These are phyloP conservation scores for Herpetomonas samuelpessoai DNA, from an alignment of 208 protist species.

Conservation along the genomic window DNA sequence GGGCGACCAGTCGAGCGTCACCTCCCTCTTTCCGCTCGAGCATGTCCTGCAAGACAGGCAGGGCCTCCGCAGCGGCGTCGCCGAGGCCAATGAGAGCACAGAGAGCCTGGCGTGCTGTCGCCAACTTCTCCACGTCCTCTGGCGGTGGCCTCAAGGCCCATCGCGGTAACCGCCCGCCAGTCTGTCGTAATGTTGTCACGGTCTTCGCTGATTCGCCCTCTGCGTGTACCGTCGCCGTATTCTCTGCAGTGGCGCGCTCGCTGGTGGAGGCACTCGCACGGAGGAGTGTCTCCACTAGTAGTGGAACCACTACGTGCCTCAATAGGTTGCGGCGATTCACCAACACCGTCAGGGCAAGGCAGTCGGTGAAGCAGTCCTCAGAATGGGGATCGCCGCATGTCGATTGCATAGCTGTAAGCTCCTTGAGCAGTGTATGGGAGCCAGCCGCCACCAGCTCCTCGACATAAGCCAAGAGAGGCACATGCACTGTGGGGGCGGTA, in stretches of 20 bases:
- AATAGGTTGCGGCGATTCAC: constrained; percentile 39
- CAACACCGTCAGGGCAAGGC: constrained; percentile 53
- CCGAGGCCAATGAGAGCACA: constrained; percentile 65
- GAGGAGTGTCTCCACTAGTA: constrained; percentile 23
- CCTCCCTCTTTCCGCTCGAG: constrained; percentile 24
- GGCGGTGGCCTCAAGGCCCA: constrained; percentile 11
- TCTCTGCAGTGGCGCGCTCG: no score
- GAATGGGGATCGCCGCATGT: constrained; percentile 15
- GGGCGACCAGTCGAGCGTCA: constrained; percentile 35
- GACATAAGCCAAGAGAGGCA: constrained; percentile 3
- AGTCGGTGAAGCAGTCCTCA: constrained; percentile 22
- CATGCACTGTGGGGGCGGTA: not conserved
- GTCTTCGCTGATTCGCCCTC: no score
- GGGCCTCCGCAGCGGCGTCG: constrained; percentile 18
- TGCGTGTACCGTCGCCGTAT: no score
- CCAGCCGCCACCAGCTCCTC: constrained; percentile 13
- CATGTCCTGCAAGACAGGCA: constrained; percentile 37
- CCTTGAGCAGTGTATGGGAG: constrained; percentile 16
- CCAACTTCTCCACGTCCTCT: not conserved
- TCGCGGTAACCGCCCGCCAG: not conserved
- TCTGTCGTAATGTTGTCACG: no score
- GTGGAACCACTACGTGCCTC: constrained; percentile 40
- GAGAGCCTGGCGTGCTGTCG: constrained; percentile 9
- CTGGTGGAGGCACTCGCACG: constrained; percentile 2
- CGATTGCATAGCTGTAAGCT: constrained; percentile 28